Percentiles rank a stretch among this genome's conserved stretches.
Conservation (phyloP, 768 basidiomycete genomes). For the Baorangia bicolor region DNA sequence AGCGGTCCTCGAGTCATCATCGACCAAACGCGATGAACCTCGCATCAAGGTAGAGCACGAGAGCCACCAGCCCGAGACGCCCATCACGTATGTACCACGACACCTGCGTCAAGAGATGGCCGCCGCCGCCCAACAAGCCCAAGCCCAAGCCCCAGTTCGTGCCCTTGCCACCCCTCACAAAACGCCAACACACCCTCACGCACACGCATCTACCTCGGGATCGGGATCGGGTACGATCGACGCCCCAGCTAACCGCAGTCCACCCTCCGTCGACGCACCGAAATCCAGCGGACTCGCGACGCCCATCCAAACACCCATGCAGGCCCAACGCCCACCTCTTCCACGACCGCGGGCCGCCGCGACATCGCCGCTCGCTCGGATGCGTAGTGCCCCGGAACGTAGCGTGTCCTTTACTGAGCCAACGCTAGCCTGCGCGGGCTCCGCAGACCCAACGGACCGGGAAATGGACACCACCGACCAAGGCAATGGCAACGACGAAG, state of each 20-base stretch:
- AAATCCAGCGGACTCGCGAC: slow-evolving; percentile 30
- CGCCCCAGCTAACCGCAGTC: background rate
- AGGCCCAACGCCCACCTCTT: slow-evolving; percentile 30
- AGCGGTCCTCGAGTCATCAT: background rate
- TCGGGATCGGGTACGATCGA: background rate
- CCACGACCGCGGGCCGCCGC: background rate
- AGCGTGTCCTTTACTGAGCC: slow-evolving; percentile 10
- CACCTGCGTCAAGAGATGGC: slow-evolving; percentile 36
- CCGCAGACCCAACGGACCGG: slow-evolving; percentile 1
- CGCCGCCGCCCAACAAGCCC: slow-evolving; percentile 6
- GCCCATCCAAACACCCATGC: slow-evolving; percentile 36
- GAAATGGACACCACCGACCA: background rate
- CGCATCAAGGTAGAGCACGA: slow-evolving; percentile 21
- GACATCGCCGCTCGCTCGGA: slow-evolving; percentile 15
- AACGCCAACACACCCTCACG: background rate
- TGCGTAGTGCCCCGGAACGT: slow-evolving; percentile 9
- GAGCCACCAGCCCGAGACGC: slow-evolving; percentile 9
- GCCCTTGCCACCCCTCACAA: background rate
- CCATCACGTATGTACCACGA: slow-evolving; percentile 39
- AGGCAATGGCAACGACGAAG: slow-evolving; percentile 21
- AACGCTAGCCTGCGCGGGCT: background rate
- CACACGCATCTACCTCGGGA: background rate
- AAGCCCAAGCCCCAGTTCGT: background rate
- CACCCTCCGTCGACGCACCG: background rate
- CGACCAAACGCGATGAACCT: background rate